A percentile compares a stretch with the other conserved stretches of the same genome.
These are phyloP conservation scores for Aegilops bicornis DNA, from an alignment of 176 grass and related monocot genomes.

Conservation along the genomic window DNA sequence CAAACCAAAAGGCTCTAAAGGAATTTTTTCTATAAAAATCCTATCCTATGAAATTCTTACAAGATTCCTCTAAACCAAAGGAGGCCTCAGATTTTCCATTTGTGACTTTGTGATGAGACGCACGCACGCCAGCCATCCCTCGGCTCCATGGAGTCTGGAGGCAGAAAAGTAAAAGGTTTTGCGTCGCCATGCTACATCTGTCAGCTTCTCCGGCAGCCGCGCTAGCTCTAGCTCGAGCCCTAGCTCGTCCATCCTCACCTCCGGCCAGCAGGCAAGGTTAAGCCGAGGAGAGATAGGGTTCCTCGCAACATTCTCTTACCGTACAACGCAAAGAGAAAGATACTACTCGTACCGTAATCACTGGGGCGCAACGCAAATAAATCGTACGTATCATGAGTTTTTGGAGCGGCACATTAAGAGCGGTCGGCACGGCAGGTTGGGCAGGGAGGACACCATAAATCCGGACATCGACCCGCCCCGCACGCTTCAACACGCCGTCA, in stretches of 20 bases:
- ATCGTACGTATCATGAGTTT: background rate
- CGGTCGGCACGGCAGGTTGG: slow-evolving; percentile 3
- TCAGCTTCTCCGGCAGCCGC: background rate
- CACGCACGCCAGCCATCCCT: background rate
- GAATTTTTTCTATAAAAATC: no score
- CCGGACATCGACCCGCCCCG: background rate
- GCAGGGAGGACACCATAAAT: background rate
- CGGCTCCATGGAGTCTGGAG: background rate
- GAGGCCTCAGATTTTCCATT: background rate
- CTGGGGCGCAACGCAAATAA: background rate
- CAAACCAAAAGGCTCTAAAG: no score
- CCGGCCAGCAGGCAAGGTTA: background rate
- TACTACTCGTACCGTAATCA: no score
- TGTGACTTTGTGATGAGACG: background rate
- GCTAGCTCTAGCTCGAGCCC: no score
- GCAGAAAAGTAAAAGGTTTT: background rate
- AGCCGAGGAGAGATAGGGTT: background rate
- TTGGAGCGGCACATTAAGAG: background rate
- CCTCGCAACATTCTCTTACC: background rate
- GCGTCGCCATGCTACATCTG: background rate
- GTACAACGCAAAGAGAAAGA: background rate
- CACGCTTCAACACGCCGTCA: background rate
- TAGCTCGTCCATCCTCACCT: background rate
- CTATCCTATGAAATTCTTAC: no score
- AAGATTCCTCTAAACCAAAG: no score